phyloP scores from a whole-genome alignment of 208 protist genomes.

The Trypanosoma congolense region DNA sequence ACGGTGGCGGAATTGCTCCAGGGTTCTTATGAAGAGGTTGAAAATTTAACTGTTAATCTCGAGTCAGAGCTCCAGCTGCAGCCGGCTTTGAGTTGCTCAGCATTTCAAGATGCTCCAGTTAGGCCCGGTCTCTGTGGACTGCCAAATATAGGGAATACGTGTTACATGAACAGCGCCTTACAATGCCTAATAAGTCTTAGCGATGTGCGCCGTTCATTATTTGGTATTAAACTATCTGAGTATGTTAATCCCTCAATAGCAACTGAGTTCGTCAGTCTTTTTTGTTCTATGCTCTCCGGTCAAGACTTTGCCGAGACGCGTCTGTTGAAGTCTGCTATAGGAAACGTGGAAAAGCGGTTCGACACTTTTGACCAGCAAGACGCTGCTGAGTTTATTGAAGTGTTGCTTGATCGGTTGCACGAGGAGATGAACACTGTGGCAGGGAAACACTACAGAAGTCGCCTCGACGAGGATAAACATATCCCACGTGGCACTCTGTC shows the following conservation, averaged over 20 bases:
- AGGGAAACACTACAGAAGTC: conserved; percentile 80
- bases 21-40: not conserved
- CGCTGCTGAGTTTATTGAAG: conserved; percentile 85
- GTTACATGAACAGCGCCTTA: conserved; percentile 91
- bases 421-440: conserved; percentile 87
- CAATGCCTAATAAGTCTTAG: conserved; percentile 84
- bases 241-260: conserved; percentile 45
- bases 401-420: conserved; percentile 84
- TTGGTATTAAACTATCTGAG: conserved; percentile 56
- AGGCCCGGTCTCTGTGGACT: conserved; percentile 69
- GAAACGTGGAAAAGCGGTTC: conserved; percentile 48
- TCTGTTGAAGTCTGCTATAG: conserved; percentile 57
- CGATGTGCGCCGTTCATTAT: conserved; percentile 63
- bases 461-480: conserved; percentile 55
- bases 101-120: not conserved
- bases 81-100: not conserved
- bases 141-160: conserved; percentile 89
- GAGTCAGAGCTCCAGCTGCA: conserved; percentile 5
- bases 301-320: conserved; percentile 32
- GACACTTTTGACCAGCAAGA: conserved; percentile 81
- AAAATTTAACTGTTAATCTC: not conserved
- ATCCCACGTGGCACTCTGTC: conserved; percentile 69
- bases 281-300: conserved; percentile 64
- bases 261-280: conserved; percentile 33
- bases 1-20: conserved; percentile 7